Conservation (phyloP, 164 flowering plant species). For the Liriodendron chinense region DNA sequence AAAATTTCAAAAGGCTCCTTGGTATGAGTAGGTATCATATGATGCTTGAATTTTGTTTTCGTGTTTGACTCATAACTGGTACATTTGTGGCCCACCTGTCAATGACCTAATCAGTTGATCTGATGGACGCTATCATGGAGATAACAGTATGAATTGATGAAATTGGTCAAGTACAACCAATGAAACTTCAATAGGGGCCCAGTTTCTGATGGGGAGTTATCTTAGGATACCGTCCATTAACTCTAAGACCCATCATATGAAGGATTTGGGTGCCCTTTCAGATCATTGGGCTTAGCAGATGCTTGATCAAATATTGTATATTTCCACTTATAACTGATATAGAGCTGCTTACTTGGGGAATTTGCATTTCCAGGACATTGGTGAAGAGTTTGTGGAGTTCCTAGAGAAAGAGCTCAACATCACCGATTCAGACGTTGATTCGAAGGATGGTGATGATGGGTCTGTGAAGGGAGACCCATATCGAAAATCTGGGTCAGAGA, state of each 20-base stretch:
- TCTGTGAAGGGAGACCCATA: conserved; percentile 18
- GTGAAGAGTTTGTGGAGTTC: conserved; percentile 95
- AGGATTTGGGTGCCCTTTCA: not conserved
- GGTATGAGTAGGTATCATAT: not conserved
- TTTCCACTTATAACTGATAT: not conserved
- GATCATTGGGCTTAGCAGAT: not conserved
- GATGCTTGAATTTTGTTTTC: not conserved
- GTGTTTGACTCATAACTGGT: not conserved
- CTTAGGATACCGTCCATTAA: too few relatives aligned
- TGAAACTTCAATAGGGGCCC: not conserved
- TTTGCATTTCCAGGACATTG: conserved; percentile 61
- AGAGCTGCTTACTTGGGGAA: not conserved
- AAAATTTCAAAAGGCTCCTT: not conserved
- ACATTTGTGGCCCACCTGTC: not conserved
- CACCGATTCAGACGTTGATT: conserved; percentile 35
- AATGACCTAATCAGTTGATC: not conserved
- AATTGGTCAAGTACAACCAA: not conserved
- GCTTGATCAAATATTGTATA: not conserved
- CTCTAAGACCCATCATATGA: too few relatives aligned
- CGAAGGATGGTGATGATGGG: conserved; percentile 19
- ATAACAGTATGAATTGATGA: not conserved
- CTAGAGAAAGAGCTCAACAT: conserved; percentile 93
- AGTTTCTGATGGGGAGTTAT: not conserved
- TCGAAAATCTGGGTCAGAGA: conserved; percentile 22
- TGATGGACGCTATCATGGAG: not conserved